Conservation (phyloP, 2,329 filamentous ascomycete genomes). For the Aspergillus fischeri region DNA sequence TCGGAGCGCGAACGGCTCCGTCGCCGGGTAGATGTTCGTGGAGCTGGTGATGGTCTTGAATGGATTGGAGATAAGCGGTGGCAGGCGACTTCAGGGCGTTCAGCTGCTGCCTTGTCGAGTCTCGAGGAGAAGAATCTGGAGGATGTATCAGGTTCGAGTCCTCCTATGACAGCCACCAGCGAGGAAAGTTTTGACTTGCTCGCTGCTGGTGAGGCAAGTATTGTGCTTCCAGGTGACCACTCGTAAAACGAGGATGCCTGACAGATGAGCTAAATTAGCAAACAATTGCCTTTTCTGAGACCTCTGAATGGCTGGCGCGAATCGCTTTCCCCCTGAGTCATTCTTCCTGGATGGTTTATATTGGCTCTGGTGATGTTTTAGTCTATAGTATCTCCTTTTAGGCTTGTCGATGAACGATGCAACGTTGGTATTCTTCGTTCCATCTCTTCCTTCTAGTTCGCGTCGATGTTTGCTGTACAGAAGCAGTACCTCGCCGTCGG, state of each 20-base stretch:
- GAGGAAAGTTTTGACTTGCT: conserved; percentile 48
- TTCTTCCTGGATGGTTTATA: neutral
- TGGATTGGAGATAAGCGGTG: conserved; percentile 38
- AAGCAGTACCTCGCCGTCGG: neutral
- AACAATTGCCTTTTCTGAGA: conserved; percentile 3
- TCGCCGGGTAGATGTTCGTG: conserved; percentile 21
- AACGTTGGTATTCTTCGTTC: neutral
- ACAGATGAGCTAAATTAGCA: conserved; percentile 7
- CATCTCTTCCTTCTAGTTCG: neutral
- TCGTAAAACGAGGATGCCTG: conserved; percentile 3
- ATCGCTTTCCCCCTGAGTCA: neutral
- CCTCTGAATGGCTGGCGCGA: conserved; percentile 5
- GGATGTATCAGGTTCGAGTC: conserved; percentile 26
- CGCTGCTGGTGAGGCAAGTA: conserved; percentile 42
- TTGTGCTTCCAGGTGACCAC: conserved; percentile 26
- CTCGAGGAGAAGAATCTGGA: conserved; percentile 7
- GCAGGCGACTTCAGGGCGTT: conserved; percentile 12
- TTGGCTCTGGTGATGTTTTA: conserved; percentile 5
- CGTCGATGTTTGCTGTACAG: neutral
- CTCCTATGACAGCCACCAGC: conserved; percentile 39
- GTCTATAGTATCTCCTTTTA: conserved; percentile 5
- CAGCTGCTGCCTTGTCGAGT: conserved; percentile 3
- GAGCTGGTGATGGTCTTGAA: conserved; percentile 39
- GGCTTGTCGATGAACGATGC: neutral
- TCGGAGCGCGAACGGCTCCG: conserved; percentile 42